Percentiles rank a stretch among this genome's conserved stretches.
Conservation (phyloP, 2,329 filamentous ascomycete species). For the Tolypocladium capitatum region DNA sequence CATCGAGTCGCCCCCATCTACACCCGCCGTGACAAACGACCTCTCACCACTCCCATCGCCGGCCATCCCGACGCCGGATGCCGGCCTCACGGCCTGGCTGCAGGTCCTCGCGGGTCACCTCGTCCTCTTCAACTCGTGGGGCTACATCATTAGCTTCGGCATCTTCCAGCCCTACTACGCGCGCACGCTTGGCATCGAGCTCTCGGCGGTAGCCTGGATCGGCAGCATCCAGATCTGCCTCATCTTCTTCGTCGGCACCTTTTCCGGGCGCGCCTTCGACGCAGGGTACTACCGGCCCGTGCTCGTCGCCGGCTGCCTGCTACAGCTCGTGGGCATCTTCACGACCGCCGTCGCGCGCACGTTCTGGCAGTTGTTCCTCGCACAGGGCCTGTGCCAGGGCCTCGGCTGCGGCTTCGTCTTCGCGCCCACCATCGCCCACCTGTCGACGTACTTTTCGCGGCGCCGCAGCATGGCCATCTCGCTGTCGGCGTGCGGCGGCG, state of each 20-base stretch:
- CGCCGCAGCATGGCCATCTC: conserved; percentile 47
- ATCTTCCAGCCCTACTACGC: conserved; percentile 27
- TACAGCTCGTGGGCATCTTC: conserved; percentile 33
- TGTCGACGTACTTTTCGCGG: conserved; percentile 47
- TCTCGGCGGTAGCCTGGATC: conserved; percentile 33
- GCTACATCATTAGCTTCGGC: conserved; percentile 25
- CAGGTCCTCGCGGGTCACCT: conserved; percentile 25
- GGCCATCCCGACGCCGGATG: conserved; percentile 23
- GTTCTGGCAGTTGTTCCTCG: conserved; percentile 36
- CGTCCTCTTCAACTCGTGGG: conserved; percentile 25
- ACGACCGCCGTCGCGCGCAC: conserved; percentile 26
- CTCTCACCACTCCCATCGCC: too few species aligned
- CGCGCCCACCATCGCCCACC: conserved; percentile 37
- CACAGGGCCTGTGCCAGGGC: conserved; percentile 43
- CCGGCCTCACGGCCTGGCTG: conserved; percentile 22
- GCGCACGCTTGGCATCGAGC: conserved; percentile 14
- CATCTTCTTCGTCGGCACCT: conserved; percentile 24
- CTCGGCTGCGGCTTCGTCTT: conserved; percentile 42
- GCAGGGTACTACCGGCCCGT: conserved; percentile 24
- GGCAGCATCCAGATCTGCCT: conserved; percentile 33
- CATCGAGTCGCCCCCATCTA: not conserved
- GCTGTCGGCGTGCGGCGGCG: conserved; percentile 44
- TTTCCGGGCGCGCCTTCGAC: conserved; percentile 28
- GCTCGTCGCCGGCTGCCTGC: conserved; percentile 20
- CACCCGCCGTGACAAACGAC: not conserved